phyloP scores from a whole-genome alignment of 2,329 filamentous ascomycete species.

The Coleophoma eucalyptorum region DNA sequence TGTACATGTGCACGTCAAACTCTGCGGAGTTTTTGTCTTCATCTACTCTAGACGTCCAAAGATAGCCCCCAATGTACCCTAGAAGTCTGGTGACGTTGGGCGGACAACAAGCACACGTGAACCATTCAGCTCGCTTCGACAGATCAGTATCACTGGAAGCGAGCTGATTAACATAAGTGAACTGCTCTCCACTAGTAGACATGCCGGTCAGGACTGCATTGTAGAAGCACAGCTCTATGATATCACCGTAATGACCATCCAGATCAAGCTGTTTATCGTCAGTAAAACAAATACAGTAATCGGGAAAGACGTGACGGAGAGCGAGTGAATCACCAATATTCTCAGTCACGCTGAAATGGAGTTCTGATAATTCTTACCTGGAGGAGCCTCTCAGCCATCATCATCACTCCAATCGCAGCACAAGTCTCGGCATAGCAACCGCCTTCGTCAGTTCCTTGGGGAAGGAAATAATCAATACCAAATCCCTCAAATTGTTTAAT shows the following conservation, averaged over 20 bases:
- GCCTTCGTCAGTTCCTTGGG: constrained; percentile 54
- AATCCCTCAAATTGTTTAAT: constrained; percentile 59
- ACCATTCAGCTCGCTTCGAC: constrained; percentile 52
- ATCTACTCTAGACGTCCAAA: constrained; percentile 39
- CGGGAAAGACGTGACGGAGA: too few species aligned
- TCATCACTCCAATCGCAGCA: constrained; percentile 56
- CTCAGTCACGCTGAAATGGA: too few species aligned
- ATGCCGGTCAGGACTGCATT: constrained; percentile 57
- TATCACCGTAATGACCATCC: constrained; percentile 48
- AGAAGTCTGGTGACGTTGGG: constrained; percentile 54
- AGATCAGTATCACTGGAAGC: constrained; percentile 46
- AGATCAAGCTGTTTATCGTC: constrained; percentile 37
- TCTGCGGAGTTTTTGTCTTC: constrained; percentile 29
- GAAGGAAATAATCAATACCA: constrained; percentile 54
- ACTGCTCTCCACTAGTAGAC: constrained; percentile 49
- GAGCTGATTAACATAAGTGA: constrained; percentile 60
- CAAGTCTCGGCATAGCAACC: constrained; percentile 62
- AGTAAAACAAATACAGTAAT: neutral
- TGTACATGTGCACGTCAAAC: constrained; percentile 54
- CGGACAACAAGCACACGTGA: constrained; percentile 56
- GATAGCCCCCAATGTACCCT: constrained; percentile 51
- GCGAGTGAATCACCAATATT: too few species aligned
- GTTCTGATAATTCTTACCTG: constrained; percentile 28
- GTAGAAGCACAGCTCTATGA: constrained; percentile 59
- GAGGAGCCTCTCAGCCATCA: constrained; percentile 53